A percentile compares a stretch with the other conserved stretches of the same genome.
Evolutionary conservation across 192 early-diverging fungal species (phyloP).

Genomic region (Coemansia sp.): DNA sequence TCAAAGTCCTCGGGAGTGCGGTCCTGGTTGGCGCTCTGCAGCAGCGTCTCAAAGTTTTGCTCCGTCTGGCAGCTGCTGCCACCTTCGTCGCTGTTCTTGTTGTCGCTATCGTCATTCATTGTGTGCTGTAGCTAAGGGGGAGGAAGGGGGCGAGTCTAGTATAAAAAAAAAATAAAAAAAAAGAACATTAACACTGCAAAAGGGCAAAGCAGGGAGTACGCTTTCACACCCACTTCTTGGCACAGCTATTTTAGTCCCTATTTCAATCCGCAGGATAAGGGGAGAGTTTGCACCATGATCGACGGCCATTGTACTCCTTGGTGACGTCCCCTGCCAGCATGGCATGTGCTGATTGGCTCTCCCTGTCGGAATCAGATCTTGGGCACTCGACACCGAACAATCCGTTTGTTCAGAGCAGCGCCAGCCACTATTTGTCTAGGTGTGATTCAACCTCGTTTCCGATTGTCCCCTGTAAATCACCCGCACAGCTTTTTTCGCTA

Average conservation of each 20-base stretch:
- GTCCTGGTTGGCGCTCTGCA: constrained; percentile 4
- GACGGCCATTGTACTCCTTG: too few species aligned
- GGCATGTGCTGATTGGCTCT: background rate
- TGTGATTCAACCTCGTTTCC: background rate
- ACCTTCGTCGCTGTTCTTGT: background rate
- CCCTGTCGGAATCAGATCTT: background rate
- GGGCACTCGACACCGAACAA: background rate
- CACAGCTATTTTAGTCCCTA: too few species aligned
- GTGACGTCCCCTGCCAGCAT: background rate
- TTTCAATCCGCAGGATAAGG: background rate
- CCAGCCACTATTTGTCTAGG: background rate
- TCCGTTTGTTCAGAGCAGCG: background rate
- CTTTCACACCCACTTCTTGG: too few species aligned
- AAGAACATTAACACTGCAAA: background rate
- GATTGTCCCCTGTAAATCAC: background rate
- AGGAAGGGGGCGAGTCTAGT: too few species aligned
- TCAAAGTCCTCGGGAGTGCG: background rate
- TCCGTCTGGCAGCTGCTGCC: background rate
- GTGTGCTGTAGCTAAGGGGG: background rate
- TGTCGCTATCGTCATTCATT: constrained; percentile 6
- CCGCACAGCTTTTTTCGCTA: background rate
- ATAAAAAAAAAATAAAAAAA: constrained; percentile 1
- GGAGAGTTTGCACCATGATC: too few species aligned
- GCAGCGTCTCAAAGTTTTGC: constrained; percentile 10
- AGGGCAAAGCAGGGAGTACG: too few species aligned